phyloP scores from a whole-genome alignment of 2,329 filamentous ascomycete genomes.

The Nannizzia gypsea region DNA sequence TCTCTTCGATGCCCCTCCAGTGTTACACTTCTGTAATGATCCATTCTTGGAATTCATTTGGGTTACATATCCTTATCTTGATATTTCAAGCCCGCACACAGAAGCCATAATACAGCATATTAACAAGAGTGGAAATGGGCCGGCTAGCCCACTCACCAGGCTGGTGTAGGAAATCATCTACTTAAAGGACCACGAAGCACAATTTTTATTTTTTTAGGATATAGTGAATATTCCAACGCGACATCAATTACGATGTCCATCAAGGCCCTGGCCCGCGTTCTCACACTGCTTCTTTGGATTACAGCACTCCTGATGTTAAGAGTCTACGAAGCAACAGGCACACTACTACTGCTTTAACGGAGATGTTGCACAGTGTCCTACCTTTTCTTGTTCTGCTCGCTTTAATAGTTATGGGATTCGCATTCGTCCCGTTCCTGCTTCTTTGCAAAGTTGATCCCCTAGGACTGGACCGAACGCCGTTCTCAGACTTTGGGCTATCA shows the following conservation, averaged over 20 bases:
- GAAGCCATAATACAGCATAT: neutral
- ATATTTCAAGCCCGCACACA: neutral
- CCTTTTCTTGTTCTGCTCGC: neutral
- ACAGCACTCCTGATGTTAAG: neutral
- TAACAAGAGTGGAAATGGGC: neutral
- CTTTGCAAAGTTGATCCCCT: neutral
- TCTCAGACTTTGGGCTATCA: neutral
- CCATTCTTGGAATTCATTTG: neutral
- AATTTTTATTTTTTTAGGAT: neutral
- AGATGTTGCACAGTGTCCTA: neutral
- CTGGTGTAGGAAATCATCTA: conserved; percentile 1
- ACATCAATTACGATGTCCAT: neutral
- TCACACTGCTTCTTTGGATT: neutral
- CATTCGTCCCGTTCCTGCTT: neutral
- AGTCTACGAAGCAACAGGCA: conserved; percentile 3
- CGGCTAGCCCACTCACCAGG: neutral
- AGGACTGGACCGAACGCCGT: neutral
- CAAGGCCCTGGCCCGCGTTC: neutral
- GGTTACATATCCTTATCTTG: neutral
- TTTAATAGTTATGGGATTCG: neutral
- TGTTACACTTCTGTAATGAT: neutral
- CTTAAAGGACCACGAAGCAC: neutral
- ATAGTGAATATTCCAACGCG: neutral
- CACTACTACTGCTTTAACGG: neutral
- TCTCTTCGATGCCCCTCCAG: neutral